A percentile compares a stretch with the other conserved stretches of the same genome.
Conservation (phyloP, 768 basidiomycete species). For the Panaeolus papilionaceus region DNA sequence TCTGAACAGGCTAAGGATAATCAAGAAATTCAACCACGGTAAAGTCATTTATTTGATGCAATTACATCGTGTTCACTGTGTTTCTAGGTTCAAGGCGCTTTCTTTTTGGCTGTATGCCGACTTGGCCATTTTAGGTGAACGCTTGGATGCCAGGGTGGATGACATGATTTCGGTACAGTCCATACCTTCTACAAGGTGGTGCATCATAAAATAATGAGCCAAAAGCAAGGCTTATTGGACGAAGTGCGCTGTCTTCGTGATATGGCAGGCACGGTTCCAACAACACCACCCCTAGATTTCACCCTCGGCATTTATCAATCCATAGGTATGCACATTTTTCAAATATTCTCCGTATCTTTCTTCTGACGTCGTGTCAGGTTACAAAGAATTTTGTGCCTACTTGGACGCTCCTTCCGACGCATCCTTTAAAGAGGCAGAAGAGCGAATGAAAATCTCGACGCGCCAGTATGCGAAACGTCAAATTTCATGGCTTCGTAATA, state of each 20-base stretch:
- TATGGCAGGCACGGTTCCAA: conserved; percentile 29
- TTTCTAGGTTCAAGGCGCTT: conserved; percentile 77
- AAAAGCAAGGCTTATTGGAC: conserved; percentile 76
- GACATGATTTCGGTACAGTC: conserved; percentile 80
- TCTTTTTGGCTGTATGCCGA: conserved; percentile 93
- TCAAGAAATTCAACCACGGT: conserved; percentile 57
- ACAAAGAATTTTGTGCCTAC: conserved; percentile 86
- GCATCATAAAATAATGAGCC: not conserved
- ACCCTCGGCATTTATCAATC: conserved; percentile 92
- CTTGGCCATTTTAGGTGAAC: conserved; percentile 60
- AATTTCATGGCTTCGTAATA: conserved; percentile 90
- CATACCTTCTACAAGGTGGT: not conserved
- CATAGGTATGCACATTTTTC: conserved; percentile 65
- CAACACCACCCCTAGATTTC: conserved; percentile 50
- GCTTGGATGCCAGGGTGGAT: conserved; percentile 84
- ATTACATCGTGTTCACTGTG: not conserved
- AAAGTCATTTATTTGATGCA: conserved; percentile 16
- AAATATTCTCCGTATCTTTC: not conserved
- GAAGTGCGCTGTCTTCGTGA: conserved; percentile 70
- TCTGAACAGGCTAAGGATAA: conserved; percentile 58
- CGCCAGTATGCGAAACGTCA: conserved; percentile 92
- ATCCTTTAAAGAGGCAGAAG: conserved; percentile 62
- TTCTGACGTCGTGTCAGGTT: conserved; percentile 58
- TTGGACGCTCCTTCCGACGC: conserved; percentile 48
- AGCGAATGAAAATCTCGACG: conserved; percentile 86